phyloP scores from a whole-genome alignment of 1,284 basidiomycete species.

The Mycosarcoma maydis region DNA sequence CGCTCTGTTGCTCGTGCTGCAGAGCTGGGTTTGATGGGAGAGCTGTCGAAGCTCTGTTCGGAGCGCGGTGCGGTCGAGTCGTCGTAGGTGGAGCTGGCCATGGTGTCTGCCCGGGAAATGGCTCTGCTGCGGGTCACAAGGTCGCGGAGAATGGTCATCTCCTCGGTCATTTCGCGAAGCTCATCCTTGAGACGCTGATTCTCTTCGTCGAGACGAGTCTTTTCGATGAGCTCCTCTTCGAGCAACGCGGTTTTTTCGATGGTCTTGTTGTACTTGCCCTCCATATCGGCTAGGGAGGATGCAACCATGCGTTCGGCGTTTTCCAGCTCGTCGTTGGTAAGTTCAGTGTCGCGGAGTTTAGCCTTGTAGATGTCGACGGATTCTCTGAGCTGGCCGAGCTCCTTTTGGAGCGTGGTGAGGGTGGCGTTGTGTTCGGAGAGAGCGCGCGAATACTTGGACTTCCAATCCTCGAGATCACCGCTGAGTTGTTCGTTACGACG shows the following conservation, averaged over 20 bases:
- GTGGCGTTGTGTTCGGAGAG: constrained; percentile 60
- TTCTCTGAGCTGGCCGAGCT: constrained; percentile 54
- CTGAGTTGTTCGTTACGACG: constrained; percentile 53
- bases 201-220: constrained; percentile 88
- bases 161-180: constrained; percentile 85
- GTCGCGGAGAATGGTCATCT: constrained; percentile 83
- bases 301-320: constrained; percentile 75
- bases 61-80: constrained; percentile 12
- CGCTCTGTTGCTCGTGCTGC: constrained; percentile 11
- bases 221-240: constrained; percentile 94
- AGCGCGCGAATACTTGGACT: constrained; percentile 61
- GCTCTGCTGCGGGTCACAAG: constrained; percentile 21
- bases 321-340: constrained; percentile 66
- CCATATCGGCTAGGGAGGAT: constrained; percentile 88
- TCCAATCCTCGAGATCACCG: constrained; percentile 63
- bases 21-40: constrained; percentile 24
- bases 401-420: constrained; percentile 55
- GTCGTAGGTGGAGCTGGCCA: constrained; percentile 33
- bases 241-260: constrained; percentile 96
- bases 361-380: constrained; percentile 62
- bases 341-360: constrained; percentile 63
- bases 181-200: constrained; percentile 92
- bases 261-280: constrained; percentile 86
- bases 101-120: constrained; percentile 19
- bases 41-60: constrained; percentile 36